A percentile compares a stretch with the other conserved stretches of the same genome.
These are phyloP conservation scores for Syncephalis plumigaleata DNA, from an alignment of 371 early-diverging fungal species.

Conservation along the genomic window DNA sequence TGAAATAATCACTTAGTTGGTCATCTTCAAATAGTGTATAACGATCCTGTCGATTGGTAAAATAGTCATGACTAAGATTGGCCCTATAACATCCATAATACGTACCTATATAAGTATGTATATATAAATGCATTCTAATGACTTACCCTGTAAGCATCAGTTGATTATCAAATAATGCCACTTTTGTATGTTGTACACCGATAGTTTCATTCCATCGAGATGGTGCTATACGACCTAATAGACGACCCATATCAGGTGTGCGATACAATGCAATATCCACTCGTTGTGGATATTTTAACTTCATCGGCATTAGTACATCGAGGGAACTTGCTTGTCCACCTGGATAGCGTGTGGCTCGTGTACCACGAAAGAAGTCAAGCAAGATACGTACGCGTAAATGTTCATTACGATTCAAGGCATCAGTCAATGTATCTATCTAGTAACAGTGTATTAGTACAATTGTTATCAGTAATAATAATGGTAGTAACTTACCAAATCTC, in stretches of 20 bases:
- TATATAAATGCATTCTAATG: not conserved
- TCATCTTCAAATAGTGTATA: conserved; percentile 51
- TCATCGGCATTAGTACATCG: conserved; percentile 42
- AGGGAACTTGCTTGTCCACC: conserved; percentile 30
- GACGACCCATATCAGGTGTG: conserved; percentile 61
- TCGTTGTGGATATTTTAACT: conserved; percentile 41
- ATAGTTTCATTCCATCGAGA: conserved; percentile 80
- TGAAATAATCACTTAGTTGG: conserved; percentile 47
- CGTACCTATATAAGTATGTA: not conserved
- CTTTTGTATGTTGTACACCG: conserved; percentile 89
- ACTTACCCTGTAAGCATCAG: conserved; percentile 76
- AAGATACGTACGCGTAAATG: conserved; percentile 47
- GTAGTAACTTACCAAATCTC: conserved; percentile 37
- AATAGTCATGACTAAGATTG: conserved; percentile 89
- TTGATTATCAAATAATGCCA: conserved; percentile 75
- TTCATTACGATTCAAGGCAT: conserved; percentile 28
- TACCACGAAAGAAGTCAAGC: conserved; percentile 77
- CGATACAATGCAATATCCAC: conserved; percentile 61
- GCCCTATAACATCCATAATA: conserved; percentile 31
- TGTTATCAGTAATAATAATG: not conserved
- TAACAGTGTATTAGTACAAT: not conserved
- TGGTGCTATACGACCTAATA: conserved; percentile 53
- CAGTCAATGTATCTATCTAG: conserved; percentile 32
- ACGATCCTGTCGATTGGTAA: conserved; percentile 87
- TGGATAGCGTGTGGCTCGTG: conserved; percentile 22